Evolutionary conservation across 2,329 filamentous ascomycete genomes (phyloP).

Genomic region (Paraphoma chrysanthemicola): DNA sequence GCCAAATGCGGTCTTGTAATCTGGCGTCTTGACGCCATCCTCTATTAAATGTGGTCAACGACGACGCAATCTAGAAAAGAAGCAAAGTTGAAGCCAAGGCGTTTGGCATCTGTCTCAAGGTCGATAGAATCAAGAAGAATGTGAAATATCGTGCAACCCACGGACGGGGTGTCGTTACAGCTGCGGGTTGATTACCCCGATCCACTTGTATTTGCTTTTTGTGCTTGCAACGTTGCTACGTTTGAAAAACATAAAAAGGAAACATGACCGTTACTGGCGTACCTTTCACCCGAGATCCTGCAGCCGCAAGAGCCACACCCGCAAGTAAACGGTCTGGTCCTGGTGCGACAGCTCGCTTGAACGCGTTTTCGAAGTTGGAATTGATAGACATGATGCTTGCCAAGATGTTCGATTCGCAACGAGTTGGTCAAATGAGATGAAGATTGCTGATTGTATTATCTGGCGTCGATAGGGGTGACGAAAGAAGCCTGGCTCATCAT

Average conservation of each 20-base stretch:
- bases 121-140: no score
- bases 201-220: background rate
- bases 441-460: no score
- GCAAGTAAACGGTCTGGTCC: constrained; percentile 21
- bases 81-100: background rate
- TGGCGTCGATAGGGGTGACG: no score
- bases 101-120: constrained; percentile 2
- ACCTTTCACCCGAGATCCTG: constrained; percentile 22
- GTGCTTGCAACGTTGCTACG: background rate
- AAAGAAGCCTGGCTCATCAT: no score
- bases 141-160: no score
- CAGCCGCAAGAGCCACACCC: constrained; percentile 31
- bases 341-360: constrained; percentile 25
- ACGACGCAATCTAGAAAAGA: background rate
- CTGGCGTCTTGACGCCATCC: background rate
- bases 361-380: constrained; percentile 15
- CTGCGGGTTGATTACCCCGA: background rate
- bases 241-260: constrained; percentile 6
- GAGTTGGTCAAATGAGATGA: no score
- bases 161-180: no score
- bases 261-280: constrained; percentile 4
- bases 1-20: constrained; percentile 23
- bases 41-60: constrained; percentile 5
- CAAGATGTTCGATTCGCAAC: background rate
- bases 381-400: constrained; percentile 10